phyloP scores from a whole-genome alignment of 2,329 filamentous ascomycete species.

The Botrytis elliptica region DNA sequence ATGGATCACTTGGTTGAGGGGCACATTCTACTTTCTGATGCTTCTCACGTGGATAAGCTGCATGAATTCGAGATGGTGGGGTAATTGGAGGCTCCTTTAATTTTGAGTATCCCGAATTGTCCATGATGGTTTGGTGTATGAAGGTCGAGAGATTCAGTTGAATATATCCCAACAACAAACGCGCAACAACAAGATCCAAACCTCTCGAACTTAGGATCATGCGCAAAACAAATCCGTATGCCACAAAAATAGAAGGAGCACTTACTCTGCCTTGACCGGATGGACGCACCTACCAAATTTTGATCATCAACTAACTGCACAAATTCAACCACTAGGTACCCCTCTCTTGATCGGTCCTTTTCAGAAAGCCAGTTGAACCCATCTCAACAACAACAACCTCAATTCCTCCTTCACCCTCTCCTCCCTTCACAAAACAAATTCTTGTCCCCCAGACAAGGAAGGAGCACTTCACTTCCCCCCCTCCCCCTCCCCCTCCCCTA shows the following conservation, averaged over 20 bases:
- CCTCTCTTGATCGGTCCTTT: no score
- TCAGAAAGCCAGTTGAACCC: no score
- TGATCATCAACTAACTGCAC: no score
- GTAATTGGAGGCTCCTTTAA: slow-evolving; percentile 17
- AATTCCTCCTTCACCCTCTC: no score
- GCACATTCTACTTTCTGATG: slow-evolving; percentile 22
- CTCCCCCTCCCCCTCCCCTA: no score
- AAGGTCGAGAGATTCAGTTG: background rate
- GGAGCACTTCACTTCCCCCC: background rate
- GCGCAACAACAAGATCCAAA: background rate
- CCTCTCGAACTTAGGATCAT: no score
- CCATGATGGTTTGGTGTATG: background rate
- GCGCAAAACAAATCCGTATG: background rate
- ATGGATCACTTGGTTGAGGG: background rate
- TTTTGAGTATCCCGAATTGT: slow-evolving; percentile 17
- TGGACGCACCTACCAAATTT: background rate
- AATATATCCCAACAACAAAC: no score
- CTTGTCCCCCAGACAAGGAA: background rate
- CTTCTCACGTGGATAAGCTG: slow-evolving; percentile 21
- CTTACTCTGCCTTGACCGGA: background rate
- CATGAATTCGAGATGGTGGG: slow-evolving; percentile 17
- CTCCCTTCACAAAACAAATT: no score
- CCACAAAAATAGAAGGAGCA: background rate
- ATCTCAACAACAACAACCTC: no score
- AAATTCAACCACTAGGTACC: no score